phyloP scores from a whole-genome alignment of 495 filamentous ascomycete genomes.

The Neurospora intermedia region DNA sequence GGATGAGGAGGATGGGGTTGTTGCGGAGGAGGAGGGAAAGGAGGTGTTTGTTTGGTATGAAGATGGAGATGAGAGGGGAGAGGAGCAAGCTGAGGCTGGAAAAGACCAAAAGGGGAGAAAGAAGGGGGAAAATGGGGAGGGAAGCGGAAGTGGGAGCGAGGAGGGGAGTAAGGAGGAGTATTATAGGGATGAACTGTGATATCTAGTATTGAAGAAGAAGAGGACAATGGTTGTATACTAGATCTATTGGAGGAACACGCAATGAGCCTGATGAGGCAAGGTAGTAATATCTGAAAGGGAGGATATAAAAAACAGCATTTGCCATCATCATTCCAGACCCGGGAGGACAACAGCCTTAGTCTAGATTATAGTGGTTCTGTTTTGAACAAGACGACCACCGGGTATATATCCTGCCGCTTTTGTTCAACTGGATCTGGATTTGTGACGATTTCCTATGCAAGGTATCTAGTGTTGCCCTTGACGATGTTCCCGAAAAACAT shows the following conservation, averaged over 20 bases:
- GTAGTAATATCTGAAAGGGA: not conserved
- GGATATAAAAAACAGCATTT: not conserved
- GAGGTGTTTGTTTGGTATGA: not conserved
- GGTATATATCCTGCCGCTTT: too few species aligned
- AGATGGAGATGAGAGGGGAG: not conserved
- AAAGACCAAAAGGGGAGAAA: not conserved
- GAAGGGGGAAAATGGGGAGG: not conserved
- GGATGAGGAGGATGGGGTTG: not conserved
- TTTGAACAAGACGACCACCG: not conserved
- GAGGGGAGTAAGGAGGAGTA: slow-evolving; percentile 36
- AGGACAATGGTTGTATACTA: not conserved
- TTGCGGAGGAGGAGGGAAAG: not conserved
- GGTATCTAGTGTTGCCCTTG: too few species aligned
- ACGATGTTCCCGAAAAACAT: too few species aligned
- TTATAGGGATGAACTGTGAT: slow-evolving; percentile 34
- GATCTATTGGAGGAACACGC: not conserved
- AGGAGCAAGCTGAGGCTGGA: not conserved
- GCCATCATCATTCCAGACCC: not conserved
- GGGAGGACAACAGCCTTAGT: not conserved
- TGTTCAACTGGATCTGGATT: too few species aligned
- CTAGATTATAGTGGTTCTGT: not conserved
- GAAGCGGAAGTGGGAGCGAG: slow-evolving; percentile 8
- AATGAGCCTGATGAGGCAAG: not conserved
- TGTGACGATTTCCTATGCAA: too few species aligned
- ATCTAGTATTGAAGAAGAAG: too few species aligned